These are phyloP conservation scores for Mucor saturninus DNA, from an alignment of 371 early-diverging fungal genomes.

Conservation along the genomic window DNA sequence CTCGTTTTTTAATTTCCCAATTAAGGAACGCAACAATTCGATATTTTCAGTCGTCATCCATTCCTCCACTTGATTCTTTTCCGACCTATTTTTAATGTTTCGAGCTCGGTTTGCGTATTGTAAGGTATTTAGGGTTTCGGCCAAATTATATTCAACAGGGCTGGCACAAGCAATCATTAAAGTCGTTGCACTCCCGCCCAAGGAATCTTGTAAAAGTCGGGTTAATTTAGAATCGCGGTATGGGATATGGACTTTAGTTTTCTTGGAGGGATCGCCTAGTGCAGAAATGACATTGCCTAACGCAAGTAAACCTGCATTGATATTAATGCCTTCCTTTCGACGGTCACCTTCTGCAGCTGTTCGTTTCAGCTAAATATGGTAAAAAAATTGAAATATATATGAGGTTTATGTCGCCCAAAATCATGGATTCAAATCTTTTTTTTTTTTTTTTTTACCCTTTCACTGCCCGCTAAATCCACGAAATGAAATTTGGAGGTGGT, in stretches of 20 bases:
- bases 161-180: slow-evolving; percentile 95
- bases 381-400: slow-evolving; percentile 13
- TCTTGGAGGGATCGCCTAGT: slow-evolving; percentile 84
- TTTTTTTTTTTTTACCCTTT: slow-evolving; percentile 67
- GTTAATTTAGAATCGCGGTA: slow-evolving; percentile 99
- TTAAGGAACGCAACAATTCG: slow-evolving; percentile 57
- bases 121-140: slow-evolving; percentile 92
- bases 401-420: not conserved
- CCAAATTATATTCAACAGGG: slow-evolving; percentile 78
- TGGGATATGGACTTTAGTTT: slow-evolving; percentile 76
- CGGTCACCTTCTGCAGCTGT: slow-evolving; percentile 95
- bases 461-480: slow-evolving; percentile 99
- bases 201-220: slow-evolving; percentile 92
- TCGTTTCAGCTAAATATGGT: slow-evolving; percentile 79
- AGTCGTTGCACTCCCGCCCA: slow-evolving; percentile 93
- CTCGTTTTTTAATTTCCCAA: slow-evolving; percentile 61
- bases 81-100: slow-evolving; percentile 83
- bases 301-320: slow-evolving; percentile 97
- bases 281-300: slow-evolving; percentile 99
- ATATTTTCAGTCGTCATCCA: slow-evolving; percentile 66
- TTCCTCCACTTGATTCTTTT: slow-evolving; percentile 73
- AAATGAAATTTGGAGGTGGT: slow-evolving; percentile 95
- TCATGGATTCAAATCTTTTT: not conserved
- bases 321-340: slow-evolving; percentile 97
- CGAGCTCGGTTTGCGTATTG: slow-evolving; percentile 90